These are phyloP conservation scores for Penicillium palitans DNA, from an alignment of 2,329 filamentous ascomycete species.

Conservation along the genomic window DNA sequence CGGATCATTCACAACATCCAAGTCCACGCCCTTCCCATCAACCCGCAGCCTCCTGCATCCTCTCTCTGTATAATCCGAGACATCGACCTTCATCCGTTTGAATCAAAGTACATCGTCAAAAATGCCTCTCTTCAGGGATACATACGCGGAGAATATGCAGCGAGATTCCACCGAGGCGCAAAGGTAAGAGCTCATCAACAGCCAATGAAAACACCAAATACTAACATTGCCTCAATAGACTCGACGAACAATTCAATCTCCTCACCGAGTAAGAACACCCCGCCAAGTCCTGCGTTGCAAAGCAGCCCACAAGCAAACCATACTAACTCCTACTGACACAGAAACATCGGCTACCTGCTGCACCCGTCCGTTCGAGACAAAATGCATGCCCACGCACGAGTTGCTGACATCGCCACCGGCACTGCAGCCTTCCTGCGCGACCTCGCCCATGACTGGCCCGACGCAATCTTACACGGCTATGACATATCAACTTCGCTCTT, in stretches of 20 bases:
- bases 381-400: slow-evolving; percentile 5
- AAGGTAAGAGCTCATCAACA: not conserved
- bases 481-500: slow-evolving; percentile 15
- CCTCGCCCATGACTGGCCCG: slow-evolving; percentile 9
- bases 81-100: not conserved
- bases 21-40: not conserved
- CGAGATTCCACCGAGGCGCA: slow-evolving; percentile 10
- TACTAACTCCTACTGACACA: slow-evolving; percentile 1
- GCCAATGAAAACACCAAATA: not conserved
- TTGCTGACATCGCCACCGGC: slow-evolving; percentile 26
- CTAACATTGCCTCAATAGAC: not conserved
- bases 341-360: slow-evolving; percentile 14
- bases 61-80: not conserved
- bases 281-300: not conserved
- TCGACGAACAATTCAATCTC: slow-evolving; percentile 6
- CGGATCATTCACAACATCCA: not conserved
- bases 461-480: slow-evolving; percentile 18
- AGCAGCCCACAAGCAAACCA: not conserved
- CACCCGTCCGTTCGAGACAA: slow-evolving; percentile 12
- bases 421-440: slow-evolving; percentile 21
- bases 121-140: not conserved
- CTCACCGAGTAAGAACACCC: not conserved
- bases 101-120: not conserved
- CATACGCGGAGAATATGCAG: slow-evolving; percentile 12
- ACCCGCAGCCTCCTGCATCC: not conserved